phyloP scores from a whole-genome alignment of 495 filamentous ascomycete genomes.

The Delitschia confertaspora region DNA sequence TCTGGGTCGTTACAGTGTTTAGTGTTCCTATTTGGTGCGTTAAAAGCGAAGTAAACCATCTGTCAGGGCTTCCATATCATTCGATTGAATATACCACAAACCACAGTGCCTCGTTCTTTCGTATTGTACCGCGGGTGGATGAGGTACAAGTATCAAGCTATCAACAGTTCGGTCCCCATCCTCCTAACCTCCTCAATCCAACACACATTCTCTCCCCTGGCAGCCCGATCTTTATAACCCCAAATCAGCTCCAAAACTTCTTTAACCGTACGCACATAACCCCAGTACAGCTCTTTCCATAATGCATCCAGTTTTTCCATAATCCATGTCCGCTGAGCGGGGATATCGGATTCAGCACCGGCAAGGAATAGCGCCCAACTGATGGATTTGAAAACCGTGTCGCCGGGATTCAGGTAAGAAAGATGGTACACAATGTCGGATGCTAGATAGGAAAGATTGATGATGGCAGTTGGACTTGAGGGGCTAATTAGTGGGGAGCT shows the following conservation, averaged over 20 bases:
- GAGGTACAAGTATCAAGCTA: conserved; percentile 21
- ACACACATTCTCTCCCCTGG: conserved; percentile 7
- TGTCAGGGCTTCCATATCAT: too few relatives aligned
- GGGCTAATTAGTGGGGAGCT: conserved; percentile 10
- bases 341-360: conserved; percentile 17
- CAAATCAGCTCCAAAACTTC: conserved; percentile 17
- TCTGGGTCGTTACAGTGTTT: too few relatives aligned
- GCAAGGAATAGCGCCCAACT: conserved; percentile 24
- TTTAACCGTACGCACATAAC: conserved; percentile 19
- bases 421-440: conserved; percentile 20
- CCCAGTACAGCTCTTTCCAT: conserved; percentile 20
- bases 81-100: too few relatives aligned
- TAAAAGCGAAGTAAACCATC: too few relatives aligned
- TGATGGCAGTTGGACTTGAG: conserved; percentile 4
- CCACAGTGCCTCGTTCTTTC: too few relatives aligned
- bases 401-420: conserved; percentile 8
- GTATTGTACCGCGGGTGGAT: too few relatives aligned
- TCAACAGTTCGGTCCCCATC: conserved; percentile 17
- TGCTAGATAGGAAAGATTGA: conserved; percentile 13
- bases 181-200: conserved; percentile 20
- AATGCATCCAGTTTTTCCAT: conserved; percentile 13
- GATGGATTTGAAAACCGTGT: conserved; percentile 21
- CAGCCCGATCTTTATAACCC: conserved; percentile 9
- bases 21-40: too few relatives aligned
- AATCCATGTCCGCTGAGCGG: conserved; percentile 13